These are phyloP conservation scores for Aspergillus persii DNA, from an alignment of 2,329 filamentous ascomycete genomes.

Conservation along the genomic window DNA sequence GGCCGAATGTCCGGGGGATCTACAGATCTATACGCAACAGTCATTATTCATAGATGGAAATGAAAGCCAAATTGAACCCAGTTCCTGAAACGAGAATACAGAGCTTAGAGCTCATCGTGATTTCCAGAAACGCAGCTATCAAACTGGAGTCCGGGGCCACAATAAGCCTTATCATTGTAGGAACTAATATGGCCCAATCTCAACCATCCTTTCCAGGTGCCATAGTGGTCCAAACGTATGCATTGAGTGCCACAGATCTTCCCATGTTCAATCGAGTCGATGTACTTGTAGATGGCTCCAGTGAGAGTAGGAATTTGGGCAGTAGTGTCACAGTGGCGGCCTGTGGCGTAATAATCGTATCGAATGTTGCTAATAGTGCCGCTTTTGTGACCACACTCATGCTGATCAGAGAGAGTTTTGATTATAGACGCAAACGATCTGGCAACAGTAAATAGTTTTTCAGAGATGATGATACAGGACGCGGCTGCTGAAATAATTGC, in stretches of 20 bases:
- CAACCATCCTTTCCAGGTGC: constrained; percentile 3
- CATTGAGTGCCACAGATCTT: neutral
- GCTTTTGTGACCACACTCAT: neutral
- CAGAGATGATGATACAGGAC: neutral
- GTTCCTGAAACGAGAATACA: too few species aligned
- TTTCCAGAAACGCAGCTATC: neutral
- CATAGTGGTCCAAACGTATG: neutral
- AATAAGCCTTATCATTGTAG: neutral
- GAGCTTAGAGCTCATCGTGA: neutral
- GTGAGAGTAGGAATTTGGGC: neutral
- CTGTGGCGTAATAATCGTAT: neutral
- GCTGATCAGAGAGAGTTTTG: neutral
- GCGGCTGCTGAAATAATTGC: neutral
- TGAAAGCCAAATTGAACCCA: too few species aligned
- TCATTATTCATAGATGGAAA: too few species aligned
- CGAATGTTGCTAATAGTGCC: neutral
- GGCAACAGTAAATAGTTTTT: neutral
- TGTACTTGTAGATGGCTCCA: neutral
- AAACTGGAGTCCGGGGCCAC: neutral
- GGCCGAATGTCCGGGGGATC: too few species aligned
- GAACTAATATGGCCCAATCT: neutral
- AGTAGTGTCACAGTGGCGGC: neutral
- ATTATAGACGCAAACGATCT: neutral
- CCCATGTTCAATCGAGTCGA: neutral
- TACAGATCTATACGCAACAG: too few species aligned